Evolutionary conservation across 768 basidiomycete genomes (phyloP).

Genomic region (Russula ochroleuca): DNA sequence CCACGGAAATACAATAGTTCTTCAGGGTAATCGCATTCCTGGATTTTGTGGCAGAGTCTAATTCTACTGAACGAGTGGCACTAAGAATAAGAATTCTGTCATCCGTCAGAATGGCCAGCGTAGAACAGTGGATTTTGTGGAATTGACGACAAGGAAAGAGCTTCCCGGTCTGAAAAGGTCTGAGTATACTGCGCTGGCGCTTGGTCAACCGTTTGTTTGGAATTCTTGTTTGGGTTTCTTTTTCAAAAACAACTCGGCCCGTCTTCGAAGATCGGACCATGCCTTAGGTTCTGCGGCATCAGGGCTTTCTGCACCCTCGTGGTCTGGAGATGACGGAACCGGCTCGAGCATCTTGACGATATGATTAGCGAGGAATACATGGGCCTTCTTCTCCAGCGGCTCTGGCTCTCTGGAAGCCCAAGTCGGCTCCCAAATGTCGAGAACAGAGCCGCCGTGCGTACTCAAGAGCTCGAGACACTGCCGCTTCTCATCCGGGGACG

Average conservation of each 20-base stretch:
- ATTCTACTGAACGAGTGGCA: background rate
- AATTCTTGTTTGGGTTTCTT: background rate
- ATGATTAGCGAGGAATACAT: constrained; percentile 8
- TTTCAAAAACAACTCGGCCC: constrained; percentile 10
- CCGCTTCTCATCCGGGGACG: background rate
- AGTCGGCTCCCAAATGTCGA: constrained; percentile 3
- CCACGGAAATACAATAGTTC: background rate
- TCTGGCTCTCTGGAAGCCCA: background rate
- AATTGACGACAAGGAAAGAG: background rate
- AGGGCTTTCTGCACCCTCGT: background rate
- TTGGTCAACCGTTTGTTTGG: too few relatives aligned
- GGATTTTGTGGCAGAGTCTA: background rate
- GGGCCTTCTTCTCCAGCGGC: constrained; percentile 16
- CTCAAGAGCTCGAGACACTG: constrained; percentile 21
- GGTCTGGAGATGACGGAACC: background rate
- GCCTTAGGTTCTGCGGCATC: background rate
- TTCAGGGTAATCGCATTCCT: constrained; percentile 27
- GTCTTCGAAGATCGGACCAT: constrained; percentile 9
- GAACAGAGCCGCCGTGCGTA: constrained; percentile 1
- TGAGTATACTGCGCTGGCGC: background rate
- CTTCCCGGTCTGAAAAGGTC: background rate
- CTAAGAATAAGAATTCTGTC: background rate
- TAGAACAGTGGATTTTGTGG: background rate
- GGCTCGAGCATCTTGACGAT: constrained; percentile 3
- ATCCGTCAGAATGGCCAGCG: background rate